These are phyloP conservation scores for Cystobasidium ongulense DNA, from an alignment of 768 basidiomycete genomes.

Conservation along the genomic window DNA sequence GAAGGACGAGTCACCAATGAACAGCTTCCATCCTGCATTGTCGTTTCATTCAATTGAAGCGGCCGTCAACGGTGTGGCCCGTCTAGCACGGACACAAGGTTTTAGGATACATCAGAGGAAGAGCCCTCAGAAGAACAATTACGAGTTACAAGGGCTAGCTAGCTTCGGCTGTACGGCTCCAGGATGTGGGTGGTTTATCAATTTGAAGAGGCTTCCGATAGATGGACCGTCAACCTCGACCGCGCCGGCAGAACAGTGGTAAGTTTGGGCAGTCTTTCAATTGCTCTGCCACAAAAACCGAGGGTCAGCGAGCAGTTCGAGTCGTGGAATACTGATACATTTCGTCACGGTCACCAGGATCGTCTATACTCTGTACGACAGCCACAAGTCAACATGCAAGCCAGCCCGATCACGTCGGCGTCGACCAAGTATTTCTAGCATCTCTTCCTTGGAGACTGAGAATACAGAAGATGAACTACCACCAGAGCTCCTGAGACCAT, in stretches of 20 bases:
- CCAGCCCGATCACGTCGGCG: not conserved
- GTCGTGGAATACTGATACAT: not conserved
- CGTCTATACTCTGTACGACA: conserved; percentile 12
- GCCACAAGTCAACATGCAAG: conserved; percentile 2
- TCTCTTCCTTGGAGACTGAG: not conserved
- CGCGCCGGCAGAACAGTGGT: not conserved
- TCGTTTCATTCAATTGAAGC: not conserved
- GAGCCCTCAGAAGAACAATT: not conserved
- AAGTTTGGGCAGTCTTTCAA: not conserved
- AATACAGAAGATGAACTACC: not conserved
- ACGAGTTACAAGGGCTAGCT: not conserved
- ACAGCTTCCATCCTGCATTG: not conserved
- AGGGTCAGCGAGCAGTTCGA: not conserved
- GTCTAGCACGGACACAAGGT: conserved; percentile 3
- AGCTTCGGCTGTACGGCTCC: conserved; percentile 10
- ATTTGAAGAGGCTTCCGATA: not conserved
- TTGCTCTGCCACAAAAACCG: not conserved
- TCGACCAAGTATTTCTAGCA: not conserved
- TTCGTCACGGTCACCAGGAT: not conserved
- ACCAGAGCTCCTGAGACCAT: not conserved
- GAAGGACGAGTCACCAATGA: not conserved
- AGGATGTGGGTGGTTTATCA: not conserved
- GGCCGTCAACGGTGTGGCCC: not conserved
- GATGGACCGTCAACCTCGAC: conserved; percentile 1
- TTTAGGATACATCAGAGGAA: conserved; percentile 1